phyloP scores from a whole-genome alignment of 352 stramenopile species.

The Phytopythium aichiense region DNA sequence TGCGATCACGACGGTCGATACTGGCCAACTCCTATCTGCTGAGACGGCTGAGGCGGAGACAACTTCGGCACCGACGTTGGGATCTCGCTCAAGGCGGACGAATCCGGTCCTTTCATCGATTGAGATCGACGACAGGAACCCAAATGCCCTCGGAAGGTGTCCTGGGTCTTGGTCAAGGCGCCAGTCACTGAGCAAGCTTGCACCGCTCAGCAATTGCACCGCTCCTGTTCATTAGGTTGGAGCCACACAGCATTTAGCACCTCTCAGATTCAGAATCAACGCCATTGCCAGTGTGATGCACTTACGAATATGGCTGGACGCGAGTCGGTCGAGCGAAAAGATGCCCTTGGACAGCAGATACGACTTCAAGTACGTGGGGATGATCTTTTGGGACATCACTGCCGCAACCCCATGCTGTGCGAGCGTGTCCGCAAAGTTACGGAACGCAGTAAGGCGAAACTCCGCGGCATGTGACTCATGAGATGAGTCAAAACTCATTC shows the following conservation, averaged over 20 bases:
- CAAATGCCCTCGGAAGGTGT: constrained; percentile 15
- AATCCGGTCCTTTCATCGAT: constrained; percentile 25
- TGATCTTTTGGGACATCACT: constrained; percentile 56
- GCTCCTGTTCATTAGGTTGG: constrained; percentile 16
- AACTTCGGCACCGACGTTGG: not conserved
- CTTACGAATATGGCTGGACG: constrained; percentile 49
- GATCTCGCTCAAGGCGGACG: constrained; percentile 25
- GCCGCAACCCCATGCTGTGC: constrained; percentile 23
- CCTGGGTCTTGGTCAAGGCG: constrained; percentile 14
- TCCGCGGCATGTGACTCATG: constrained; percentile 4
- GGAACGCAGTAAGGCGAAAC: constrained; percentile 28
- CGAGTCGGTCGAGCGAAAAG: constrained; percentile 45
- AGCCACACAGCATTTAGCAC: constrained; percentile 1
- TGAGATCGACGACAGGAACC: constrained; percentile 38
- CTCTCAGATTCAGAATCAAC: not conserved
- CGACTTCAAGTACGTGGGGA: constrained; percentile 40
- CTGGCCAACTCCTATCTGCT: constrained; percentile 15
- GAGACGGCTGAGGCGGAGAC: not conserved
- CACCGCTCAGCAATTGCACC: constrained; percentile 47
- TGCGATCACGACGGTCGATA: constrained; percentile 39
- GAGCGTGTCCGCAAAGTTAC: constrained; percentile 29
- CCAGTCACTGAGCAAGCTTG: constrained; percentile 44
- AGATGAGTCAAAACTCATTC: not conserved
- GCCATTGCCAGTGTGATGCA: not conserved
- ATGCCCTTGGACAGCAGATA: constrained; percentile 34